These are phyloP conservation scores for Pelargonium nanum DNA, from an alignment of 345 rosid genomes.

Conservation along the genomic window DNA sequence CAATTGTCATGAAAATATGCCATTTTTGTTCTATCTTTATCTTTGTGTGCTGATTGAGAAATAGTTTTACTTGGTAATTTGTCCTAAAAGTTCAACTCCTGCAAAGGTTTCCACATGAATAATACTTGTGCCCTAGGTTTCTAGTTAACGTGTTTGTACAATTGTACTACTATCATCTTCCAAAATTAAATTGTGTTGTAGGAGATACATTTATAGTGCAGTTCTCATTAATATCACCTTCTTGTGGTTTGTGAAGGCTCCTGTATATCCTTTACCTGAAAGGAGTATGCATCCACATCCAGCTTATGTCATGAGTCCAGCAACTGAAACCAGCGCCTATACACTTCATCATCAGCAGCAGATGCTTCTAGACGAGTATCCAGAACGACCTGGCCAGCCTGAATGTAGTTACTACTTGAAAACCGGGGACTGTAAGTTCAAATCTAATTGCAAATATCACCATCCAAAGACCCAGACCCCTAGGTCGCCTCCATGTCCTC, in stretches of 20 bases:
- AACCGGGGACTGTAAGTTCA: constrained; percentile 90
- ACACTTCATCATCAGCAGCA: constrained; percentile 39
- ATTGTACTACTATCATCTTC: too few relatives aligned
- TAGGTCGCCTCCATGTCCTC: constrained; percentile 38
- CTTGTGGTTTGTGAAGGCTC: constrained; percentile 37
- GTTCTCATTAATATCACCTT: constrained; percentile 5
- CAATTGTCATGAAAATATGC: too few relatives aligned
- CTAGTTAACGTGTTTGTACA: too few relatives aligned
- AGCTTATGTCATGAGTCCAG: constrained; percentile 28
- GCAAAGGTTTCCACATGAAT: too few relatives aligned
- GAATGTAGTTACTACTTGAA: constrained; percentile 66
- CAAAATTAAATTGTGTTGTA: too few relatives aligned
- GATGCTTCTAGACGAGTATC: constrained; percentile 56
- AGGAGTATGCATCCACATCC: constrained; percentile 38
- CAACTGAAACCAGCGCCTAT: constrained; percentile 32
- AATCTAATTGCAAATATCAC: constrained; percentile 71
- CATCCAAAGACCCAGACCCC: constrained; percentile 60
- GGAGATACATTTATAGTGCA: too few relatives aligned
- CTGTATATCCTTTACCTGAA: constrained; percentile 41
- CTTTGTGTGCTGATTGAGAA: too few relatives aligned
- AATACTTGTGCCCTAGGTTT: too few relatives aligned
- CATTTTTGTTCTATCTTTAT: too few relatives aligned
- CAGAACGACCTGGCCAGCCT: constrained; percentile 90
- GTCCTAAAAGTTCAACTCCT: too few relatives aligned
- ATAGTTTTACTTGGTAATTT: too few relatives aligned